Base-by-base conservation (phyloP, 495 filamentous ascomycete genomes). In the Echria macrotheca region DNA sequence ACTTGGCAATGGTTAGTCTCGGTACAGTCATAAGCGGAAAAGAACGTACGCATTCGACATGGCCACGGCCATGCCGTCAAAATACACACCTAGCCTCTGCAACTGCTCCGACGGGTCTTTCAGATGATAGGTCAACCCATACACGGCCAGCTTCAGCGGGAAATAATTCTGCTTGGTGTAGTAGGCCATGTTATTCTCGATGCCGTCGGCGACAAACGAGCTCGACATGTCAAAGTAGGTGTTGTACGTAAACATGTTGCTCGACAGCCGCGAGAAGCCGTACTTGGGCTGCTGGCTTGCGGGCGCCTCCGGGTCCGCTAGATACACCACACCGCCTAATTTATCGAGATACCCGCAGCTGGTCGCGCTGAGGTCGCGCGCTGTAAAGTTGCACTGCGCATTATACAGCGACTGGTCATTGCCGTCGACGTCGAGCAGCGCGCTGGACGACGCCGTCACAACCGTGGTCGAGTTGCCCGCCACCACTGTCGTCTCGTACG, bases 351-450 rank as follows among this genome's bases (percentile, higher is more conserved):
- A 41, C 11, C 42, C 47, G 48, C 48, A 50, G 10, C 21, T 22
- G 28, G 35, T 6, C 12, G 28, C 12, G 6, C 28, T 12, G 7
- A 12, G 28, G 6, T 6, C 6, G 6, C 28, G 28, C 28, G 6
- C 28, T n/a, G n/a, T n/a, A n/a, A n/a, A n/a, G 28, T 12, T 31
- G 12, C 28, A 31, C 26, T 35, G 24, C 2, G 31, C 28, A 17
- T 50, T 50, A 21, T 44, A 44, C 29, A 52, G 41, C 5, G 49
- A 35, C 15, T 21, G 21, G n/a, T n/a, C n/a, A 42, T 52, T 52
- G 24, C 22, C 24, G 12, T 29, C 2, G 14, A 31, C 12, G 12
- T 31, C 28, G 6, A 31, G 28, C 6, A 12, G 28, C 7, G 12
- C 28, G 28, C 12, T 31, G 28, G 28, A 31, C 28, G 6, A 6